Conservation (phyloP, 164 flowering plant species). For the Paratinospora sagittata region DNA sequence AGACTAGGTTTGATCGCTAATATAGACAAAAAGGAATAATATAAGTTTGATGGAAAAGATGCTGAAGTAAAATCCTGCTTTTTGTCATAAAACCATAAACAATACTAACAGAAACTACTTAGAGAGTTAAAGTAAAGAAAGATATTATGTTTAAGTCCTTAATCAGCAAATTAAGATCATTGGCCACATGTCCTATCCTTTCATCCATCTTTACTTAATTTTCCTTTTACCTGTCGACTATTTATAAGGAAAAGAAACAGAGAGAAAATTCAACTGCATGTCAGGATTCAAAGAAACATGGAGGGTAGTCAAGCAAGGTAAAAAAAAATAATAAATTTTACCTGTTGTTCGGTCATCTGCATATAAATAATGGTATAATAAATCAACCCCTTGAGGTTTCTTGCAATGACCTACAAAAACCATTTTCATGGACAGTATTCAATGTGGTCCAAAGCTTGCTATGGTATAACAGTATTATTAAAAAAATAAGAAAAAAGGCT, state of each 20-base stretch:
- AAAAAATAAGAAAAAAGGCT: not conserved
- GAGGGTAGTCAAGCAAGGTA: not conserved
- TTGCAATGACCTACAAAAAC: conserved; percentile 45
- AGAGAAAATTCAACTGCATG: not conserved
- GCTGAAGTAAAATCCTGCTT: too few species aligned
- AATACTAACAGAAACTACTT: too few species aligned
- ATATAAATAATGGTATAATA: conserved; percentile 79
- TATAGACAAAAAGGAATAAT: too few species aligned
- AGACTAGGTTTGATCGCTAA: too few species aligned
- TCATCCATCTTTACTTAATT: too few species aligned
- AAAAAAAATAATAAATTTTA: conserved; percentile 15
- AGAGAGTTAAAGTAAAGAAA: too few species aligned
- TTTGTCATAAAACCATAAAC: too few species aligned
- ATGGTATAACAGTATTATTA: not conserved
- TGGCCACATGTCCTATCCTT: too few species aligned
- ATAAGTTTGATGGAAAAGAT: too few species aligned
- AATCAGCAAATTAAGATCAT: too few species aligned
- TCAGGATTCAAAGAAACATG: not conserved
- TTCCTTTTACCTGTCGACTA: too few species aligned
- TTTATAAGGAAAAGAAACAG: not conserved
- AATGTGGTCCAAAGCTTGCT: not conserved
- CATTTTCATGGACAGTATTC: not conserved
- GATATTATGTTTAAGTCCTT: too few species aligned
- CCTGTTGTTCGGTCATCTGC: conserved; percentile 95
- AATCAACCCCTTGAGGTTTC: conserved; percentile 57